Evolutionary conservation across 140 eudicot genomes (phyloP).

Genomic region (Senecio squalidus): DNA sequence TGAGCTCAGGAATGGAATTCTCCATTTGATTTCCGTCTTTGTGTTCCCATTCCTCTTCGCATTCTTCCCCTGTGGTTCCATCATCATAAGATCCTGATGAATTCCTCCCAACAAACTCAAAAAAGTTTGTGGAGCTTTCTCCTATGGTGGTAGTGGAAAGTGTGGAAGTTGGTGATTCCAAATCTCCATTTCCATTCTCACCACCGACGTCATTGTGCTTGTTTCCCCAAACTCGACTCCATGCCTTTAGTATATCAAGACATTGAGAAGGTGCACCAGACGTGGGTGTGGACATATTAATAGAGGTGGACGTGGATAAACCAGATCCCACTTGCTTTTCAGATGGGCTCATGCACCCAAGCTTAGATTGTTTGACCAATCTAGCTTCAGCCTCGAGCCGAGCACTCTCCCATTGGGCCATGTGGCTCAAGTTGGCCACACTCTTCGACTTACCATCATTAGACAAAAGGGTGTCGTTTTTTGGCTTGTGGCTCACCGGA

Average conservation of each 20-base stretch:
- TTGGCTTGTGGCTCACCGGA: constrained; percentile 96
- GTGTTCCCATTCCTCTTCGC: constrained; percentile 44
- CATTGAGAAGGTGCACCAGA: constrained; percentile 29
- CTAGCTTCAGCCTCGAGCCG: constrained; percentile 98
- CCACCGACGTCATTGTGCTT: constrained; percentile 7
- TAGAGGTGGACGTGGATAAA: constrained; percentile 15
- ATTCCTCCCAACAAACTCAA: constrained; percentile 41
- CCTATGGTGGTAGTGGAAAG: constrained; percentile 41
- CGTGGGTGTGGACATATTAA: constrained; percentile 2
- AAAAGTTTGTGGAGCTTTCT: constrained; percentile 37
- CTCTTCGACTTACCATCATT: constrained; percentile 51
- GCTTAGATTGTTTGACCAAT: constrained; percentile 66
- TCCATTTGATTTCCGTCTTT: constrained; percentile 27
- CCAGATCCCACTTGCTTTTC: constrained; percentile 16
- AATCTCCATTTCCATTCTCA: constrained; percentile 29
- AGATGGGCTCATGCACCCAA: constrained; percentile 27
- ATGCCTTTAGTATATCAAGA: constrained; percentile 68
- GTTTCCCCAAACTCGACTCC: constrained; percentile 39
- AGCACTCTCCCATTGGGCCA: constrained; percentile 99
- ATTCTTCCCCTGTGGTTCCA: constrained; percentile 42
- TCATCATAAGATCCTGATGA: constrained; percentile 45
- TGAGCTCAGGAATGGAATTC: constrained; percentile 18
- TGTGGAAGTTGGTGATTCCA: constrained; percentile 82
- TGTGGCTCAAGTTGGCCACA: constrained; percentile 90
- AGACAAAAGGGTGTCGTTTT: constrained; percentile 53